phyloP scores from a whole-genome alignment of 1,139 yeast species.

The Pichia kudriavzevii region DNA sequence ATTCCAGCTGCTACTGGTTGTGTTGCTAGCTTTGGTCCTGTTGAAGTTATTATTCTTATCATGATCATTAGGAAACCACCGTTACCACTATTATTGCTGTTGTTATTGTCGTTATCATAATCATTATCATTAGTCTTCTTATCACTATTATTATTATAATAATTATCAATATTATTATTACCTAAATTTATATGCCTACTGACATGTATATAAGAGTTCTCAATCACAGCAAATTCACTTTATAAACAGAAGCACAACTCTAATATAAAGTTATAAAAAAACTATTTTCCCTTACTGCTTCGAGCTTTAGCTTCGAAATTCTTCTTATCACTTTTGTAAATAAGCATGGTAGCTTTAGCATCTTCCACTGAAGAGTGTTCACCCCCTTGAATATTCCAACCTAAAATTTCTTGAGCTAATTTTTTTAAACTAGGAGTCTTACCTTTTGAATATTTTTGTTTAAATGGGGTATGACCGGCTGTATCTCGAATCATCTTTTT shows the following conservation, averaged over 20 bases:
- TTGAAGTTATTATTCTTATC: too few species aligned
- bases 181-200: not conserved
- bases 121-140: too few species aligned
- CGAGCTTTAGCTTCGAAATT: constrained; percentile 48
- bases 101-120: not conserved
- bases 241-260: not conserved
- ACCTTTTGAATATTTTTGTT: constrained; percentile 49
- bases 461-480: constrained; percentile 51
- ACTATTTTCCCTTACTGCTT: not conserved
- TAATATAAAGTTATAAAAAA: not conserved
- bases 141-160: too few species aligned
- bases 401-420: constrained; percentile 49
- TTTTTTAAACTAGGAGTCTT: constrained; percentile 67
- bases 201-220: too few species aligned
- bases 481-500: constrained; percentile 64
- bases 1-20: too few species aligned
- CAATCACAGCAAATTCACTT: too few species aligned
- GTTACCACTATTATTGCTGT: not conserved
- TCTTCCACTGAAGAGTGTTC: constrained; percentile 87
- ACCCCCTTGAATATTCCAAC: constrained; percentile 61
- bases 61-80: too few species aligned
- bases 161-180: not conserved
- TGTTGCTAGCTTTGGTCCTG: too few species aligned
- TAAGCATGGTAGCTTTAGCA: constrained; percentile 79
- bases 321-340: constrained; percentile 53